These are phyloP conservation scores for Picea abies DNA, from an alignment of 83 land plant species.

Conservation along the genomic window DNA sequence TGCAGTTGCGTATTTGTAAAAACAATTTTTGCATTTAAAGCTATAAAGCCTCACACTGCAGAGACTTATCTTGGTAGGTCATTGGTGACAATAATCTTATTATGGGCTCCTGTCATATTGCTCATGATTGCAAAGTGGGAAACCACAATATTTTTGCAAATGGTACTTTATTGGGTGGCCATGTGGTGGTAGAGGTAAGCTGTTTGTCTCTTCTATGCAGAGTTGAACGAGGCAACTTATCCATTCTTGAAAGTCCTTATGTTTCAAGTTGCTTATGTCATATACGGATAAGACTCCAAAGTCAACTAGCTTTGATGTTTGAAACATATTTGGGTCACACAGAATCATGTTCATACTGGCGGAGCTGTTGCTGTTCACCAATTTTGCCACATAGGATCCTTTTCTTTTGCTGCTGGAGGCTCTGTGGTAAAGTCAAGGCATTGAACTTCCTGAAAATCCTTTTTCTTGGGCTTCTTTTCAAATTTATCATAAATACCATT, in stretches of 20 bases:
- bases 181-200: slow-evolving; percentile 84
- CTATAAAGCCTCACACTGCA: neutral
- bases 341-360: slow-evolving; percentile 86
- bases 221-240: neutral
- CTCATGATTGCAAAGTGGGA: slow-evolving; percentile 94
- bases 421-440: slow-evolving; percentile 59
- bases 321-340: neutral
- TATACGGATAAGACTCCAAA: neutral
- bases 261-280: neutral
- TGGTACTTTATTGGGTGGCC: slow-evolving; percentile 84
- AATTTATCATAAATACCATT: neutral
- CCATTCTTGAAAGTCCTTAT: neutral
- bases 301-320: neutral
- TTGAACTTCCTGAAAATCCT: neutral
- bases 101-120: slow-evolving; percentile 97
- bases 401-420: slow-evolving; percentile 84
- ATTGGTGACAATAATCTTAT: slow-evolving; percentile 88
- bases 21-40: neutral
- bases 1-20: neutral
- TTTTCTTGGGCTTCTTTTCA: slow-evolving; percentile 5
- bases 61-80: slow-evolving; percentile 37
- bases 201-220: neutral
- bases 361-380: slow-evolving; percentile 89
- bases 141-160: slow-evolving; percentile 89
- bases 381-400: slow-evolving; percentile 81